Evolutionary conservation across 2,329 filamentous ascomycete species (phyloP).

Genomic region (Pseudogymnoascus verrucosus): DNA sequence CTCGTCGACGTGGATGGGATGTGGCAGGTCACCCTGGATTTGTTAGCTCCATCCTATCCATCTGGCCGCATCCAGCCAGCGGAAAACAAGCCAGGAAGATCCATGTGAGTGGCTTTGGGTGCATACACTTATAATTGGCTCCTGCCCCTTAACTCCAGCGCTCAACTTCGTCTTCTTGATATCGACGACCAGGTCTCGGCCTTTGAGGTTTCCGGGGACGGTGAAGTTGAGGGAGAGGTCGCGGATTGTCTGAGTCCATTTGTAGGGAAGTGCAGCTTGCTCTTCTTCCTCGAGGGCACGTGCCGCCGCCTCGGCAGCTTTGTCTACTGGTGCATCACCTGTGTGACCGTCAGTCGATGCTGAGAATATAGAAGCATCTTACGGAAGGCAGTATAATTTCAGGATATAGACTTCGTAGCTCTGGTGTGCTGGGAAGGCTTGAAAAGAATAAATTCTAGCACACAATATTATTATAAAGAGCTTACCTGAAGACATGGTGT

Average conservation of each 20-base stretch:
- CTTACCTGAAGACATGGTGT: not conserved
- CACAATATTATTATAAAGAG: not conserved
- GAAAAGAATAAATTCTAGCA: not conserved
- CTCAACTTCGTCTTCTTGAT: conserved; percentile 71
- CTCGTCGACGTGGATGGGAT: conserved; percentile 73
- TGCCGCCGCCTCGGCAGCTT: conserved; percentile 47
- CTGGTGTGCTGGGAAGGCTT: not conserved
- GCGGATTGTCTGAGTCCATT: conserved; percentile 89
- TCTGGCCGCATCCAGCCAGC: not conserved
- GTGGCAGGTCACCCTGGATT: conserved; percentile 73
- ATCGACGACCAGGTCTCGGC: conserved; percentile 72
- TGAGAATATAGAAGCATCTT: not conserved
- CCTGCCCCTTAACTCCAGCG: conserved; percentile 81
- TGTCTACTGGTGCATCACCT: conserved; percentile 34
- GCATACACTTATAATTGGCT: conserved; percentile 70
- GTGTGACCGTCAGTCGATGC: not conserved
- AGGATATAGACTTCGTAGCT: not conserved
- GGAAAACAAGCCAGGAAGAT: not conserved
- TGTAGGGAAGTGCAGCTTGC: conserved; percentile 88
- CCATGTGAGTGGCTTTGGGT: not conserved
- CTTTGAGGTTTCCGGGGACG: conserved; percentile 77
- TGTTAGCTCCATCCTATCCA: not conserved
- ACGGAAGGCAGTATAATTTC: not conserved
- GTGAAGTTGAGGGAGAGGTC: conserved; percentile 75
- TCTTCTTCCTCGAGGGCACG: conserved; percentile 72